These are phyloP conservation scores for Sphaerostilbella broomeana DNA, from an alignment of 2,329 filamentous ascomycete genomes.

Conservation along the genomic window DNA sequence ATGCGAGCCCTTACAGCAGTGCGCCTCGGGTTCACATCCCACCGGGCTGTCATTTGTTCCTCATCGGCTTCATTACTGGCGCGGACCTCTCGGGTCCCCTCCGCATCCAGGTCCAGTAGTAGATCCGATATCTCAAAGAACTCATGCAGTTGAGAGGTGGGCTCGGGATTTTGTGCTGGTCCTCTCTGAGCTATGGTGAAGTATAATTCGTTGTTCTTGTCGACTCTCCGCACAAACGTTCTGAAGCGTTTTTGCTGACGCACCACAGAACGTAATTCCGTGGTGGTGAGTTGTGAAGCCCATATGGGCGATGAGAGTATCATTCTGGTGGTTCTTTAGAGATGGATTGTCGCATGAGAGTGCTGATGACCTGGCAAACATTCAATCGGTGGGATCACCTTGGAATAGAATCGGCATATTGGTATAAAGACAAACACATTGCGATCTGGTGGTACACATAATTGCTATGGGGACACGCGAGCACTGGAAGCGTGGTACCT, in stretches of 20 bases:
- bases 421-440: no score
- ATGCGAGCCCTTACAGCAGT: conserved; percentile 22
- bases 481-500: no score
- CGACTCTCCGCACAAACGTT: conserved; percentile 20
- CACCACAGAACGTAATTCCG: conserved; percentile 4
- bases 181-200: conserved; percentile 22
- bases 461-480: no score
- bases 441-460: no score
- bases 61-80: conserved; percentile 32
- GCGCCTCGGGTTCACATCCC: conserved; percentile 21
- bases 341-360: neutral
- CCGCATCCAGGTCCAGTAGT: conserved; percentile 48
- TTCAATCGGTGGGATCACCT: neutral
- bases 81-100: conserved; percentile 38
- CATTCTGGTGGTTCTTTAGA: conserved; percentile 10
- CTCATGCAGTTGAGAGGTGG: conserved; percentile 15
- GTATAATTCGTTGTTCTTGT: conserved; percentile 21
- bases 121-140: conserved; percentile 36
- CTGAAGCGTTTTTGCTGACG: conserved; percentile 15
- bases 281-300: conserved; percentile 10
- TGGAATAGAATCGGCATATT: no score
- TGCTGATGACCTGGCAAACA: neutral
- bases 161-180: conserved; percentile 8
- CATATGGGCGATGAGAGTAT: conserved; percentile 14
- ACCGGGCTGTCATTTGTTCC: conserved; percentile 24